Conservation (phyloP, 2,329 filamentous ascomycete species). For the Colletotrichum sp. region DNA sequence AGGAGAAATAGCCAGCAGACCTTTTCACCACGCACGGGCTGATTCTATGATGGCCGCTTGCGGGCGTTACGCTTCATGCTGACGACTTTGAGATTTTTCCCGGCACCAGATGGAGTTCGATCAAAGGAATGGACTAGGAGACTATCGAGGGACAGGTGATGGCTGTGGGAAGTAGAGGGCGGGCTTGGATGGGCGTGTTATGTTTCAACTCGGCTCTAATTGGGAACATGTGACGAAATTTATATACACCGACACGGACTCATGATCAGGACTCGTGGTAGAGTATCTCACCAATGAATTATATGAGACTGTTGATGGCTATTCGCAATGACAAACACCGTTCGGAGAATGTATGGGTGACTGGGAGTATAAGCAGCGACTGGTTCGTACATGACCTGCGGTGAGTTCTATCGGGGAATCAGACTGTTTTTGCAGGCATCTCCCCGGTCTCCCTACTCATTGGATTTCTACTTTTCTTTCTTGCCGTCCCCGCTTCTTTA, state of each 20-base stretch:
- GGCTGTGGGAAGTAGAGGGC: background rate
- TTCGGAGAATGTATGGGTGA: background rate
- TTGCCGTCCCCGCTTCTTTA: background rate
- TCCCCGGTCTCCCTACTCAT: background rate
- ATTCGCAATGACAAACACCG: background rate
- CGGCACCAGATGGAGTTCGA: background rate
- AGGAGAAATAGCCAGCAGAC: background rate
- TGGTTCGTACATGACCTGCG: background rate
- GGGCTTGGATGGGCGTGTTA: constrained; percentile 4
- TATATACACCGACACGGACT: constrained; percentile 15
- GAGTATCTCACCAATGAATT: constrained; percentile 8
- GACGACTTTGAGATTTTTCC: background rate
- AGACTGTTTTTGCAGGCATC: background rate
- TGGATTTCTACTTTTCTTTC: background rate
- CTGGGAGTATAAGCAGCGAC: background rate
- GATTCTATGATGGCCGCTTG: background rate
- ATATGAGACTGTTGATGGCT: background rate
- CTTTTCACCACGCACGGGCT: background rate
- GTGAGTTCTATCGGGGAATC: background rate
- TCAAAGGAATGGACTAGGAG: background rate
- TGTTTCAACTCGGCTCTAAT: background rate
- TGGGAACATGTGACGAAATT: constrained; percentile 13
- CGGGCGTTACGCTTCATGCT: background rate
- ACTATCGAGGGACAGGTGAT: background rate
- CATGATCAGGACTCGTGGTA: constrained; percentile 7